Conservation (phyloP, 768 basidiomycete genomes). For the Boletellus emodensis region DNA sequence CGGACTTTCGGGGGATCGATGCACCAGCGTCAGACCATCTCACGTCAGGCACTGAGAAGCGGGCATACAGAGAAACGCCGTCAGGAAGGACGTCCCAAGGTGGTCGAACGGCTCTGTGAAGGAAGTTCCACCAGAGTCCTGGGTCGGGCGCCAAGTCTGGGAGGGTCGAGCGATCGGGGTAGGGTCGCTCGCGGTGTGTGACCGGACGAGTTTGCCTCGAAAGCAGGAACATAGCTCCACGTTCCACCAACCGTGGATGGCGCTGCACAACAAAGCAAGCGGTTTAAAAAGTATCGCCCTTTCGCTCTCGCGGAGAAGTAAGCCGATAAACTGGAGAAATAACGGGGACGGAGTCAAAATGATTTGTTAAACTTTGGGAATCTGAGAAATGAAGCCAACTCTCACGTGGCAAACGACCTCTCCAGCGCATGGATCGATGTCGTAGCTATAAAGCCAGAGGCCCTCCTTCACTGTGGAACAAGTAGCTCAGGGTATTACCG, state of each 20-base stretch:
- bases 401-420: slow-evolving; percentile 83
- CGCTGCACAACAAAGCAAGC: slow-evolving; percentile 37
- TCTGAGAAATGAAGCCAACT: neutral
- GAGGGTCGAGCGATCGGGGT: slow-evolving; percentile 57
- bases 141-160: slow-evolving; percentile 92
- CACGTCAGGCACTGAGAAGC: neutral
- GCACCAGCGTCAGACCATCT: neutral
- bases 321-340: slow-evolving; percentile 67
- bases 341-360: slow-evolving; percentile 64
- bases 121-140: slow-evolving; percentile 98
- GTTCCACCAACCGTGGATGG: slow-evolving; percentile 59
- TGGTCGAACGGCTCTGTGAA: slow-evolving; percentile 99
- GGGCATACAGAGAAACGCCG: slow-evolving; percentile 87
- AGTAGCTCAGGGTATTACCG: slow-evolving; percentile 7
- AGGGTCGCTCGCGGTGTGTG: neutral
- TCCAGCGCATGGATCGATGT: slow-evolving; percentile 84
- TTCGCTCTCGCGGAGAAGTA: slow-evolving; percentile 49
- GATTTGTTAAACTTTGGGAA: neutral
- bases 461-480: slow-evolving; percentile 76
- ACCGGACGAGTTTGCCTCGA: neutral
- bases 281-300: slow-evolving; percentile 6
- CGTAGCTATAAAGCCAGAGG: slow-evolving; percentile 71
- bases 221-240: slow-evolving; percentile 62
- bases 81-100: slow-evolving; percentile 91
- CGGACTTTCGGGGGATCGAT: slow-evolving; percentile 51